A percentile compares a stretch with the other conserved stretches of the same genome.
These are phyloP conservation scores for Aspergillus candidus DNA, from an alignment of 2,329 filamentous ascomycete species.

Conservation along the genomic window DNA sequence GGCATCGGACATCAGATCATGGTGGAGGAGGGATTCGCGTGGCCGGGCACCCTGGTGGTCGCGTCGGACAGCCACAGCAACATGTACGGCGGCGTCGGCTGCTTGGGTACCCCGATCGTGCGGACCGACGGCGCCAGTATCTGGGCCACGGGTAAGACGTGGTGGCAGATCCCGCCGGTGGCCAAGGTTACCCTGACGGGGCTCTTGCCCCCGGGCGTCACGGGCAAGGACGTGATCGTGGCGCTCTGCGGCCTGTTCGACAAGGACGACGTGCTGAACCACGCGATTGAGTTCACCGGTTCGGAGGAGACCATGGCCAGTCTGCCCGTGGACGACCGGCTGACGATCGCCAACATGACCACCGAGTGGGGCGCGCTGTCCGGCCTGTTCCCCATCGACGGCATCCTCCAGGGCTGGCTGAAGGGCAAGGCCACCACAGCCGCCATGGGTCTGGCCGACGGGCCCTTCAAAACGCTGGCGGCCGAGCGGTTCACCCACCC, in stretches of 20 bases:
- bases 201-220: conserved; percentile 68
- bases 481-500: conserved; percentile 64
- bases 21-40: conserved; percentile 75
- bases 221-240: conserved; percentile 90
- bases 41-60: conserved; percentile 78
- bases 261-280: conserved; percentile 82
- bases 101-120: conserved; percentile 73
- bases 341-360: conserved; percentile 70
- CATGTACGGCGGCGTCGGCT: conserved; percentile 75
- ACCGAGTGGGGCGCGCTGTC: conserved; percentile 73
- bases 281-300: conserved; percentile 81
- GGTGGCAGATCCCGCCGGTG: conserved; percentile 84
- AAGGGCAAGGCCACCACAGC: conserved; percentile 67
- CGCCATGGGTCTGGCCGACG: conserved; percentile 53
- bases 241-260: conserved; percentile 82
- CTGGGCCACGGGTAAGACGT: conserved; percentile 75
- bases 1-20: conserved; percentile 78
- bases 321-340: conserved; percentile 64
- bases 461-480: conserved; percentile 42
- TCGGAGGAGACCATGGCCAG: conserved; percentile 68
- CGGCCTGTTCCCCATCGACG: conserved; percentile 76
- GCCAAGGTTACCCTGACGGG: conserved; percentile 75
- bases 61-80: conserved; percentile 67
- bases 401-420: conserved; percentile 65
- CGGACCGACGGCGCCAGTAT: conserved; percentile 81